Conservation (phyloP, 2,329 filamentous ascomycete species). For the Trichoderma koningii region DNA sequence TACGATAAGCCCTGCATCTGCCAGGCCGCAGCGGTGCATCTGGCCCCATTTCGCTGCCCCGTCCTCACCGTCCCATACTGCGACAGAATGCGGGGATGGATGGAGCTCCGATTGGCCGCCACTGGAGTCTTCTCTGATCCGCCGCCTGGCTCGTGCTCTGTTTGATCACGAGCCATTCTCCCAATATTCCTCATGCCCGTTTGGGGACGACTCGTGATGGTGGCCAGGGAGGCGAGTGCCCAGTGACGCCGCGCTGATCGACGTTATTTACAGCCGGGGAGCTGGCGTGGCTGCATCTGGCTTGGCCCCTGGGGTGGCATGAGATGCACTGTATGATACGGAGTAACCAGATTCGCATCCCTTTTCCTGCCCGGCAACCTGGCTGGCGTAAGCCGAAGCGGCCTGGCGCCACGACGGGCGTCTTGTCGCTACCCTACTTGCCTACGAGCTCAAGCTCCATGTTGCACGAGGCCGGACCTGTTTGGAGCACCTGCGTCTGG, state of each 20-base stretch:
- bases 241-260: conserved; percentile 24
- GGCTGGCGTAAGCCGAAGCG: neutral
- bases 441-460: neutral
- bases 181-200: conserved; percentile 19
- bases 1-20: conserved; percentile 22
- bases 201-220: conserved; percentile 24
- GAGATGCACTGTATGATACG: conserved; percentile 16
- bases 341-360: conserved; percentile 1
- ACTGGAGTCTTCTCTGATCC: conserved; percentile 20
- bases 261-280: conserved; percentile 23
- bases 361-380: neutral
- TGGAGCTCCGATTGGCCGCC: conserved; percentile 25
- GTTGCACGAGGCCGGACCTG: neutral
- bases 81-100: conserved; percentile 25
- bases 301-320: conserved; percentile 2
- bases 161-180: conserved; percentile 25
- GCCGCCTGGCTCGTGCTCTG: conserved; percentile 26
- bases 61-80: conserved; percentile 6
- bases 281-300: conserved; percentile 17
- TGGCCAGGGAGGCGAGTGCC: conserved; percentile 16
- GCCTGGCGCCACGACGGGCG: neutral
- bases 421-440: neutral
- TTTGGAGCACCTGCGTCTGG: no score
- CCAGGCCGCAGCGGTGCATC: conserved; percentile 21
- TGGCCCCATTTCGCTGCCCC: conserved; percentile 9